Evolutionary conservation across 108 stramenopile genomes (phyloP).

Genomic region (Cyclotella cryptica): DNA sequence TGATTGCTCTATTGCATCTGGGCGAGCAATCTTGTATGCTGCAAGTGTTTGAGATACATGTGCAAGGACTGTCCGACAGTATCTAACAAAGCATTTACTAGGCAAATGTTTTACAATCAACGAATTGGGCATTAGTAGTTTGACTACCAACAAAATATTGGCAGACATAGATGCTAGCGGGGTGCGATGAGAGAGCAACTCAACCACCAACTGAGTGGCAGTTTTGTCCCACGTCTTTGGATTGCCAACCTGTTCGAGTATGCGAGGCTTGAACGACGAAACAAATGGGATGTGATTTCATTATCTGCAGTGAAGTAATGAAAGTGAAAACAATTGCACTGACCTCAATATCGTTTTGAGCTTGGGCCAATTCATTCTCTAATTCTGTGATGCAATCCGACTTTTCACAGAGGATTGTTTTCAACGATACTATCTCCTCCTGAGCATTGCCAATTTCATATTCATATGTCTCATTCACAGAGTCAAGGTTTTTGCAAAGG

Average conservation of each 20-base stretch:
- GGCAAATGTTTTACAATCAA: neutral
- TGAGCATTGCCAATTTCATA: neutral
- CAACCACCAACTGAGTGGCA: neutral
- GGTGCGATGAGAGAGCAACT: constrained; percentile 1
- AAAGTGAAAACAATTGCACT: neutral
- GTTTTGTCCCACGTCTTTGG: neutral
- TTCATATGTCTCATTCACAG: neutral
- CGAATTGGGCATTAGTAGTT: neutral
- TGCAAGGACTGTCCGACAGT: neutral
- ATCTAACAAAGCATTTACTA: neutral
- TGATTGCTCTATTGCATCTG: neutral
- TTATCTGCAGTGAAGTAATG: constrained; percentile 1
- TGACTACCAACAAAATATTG: neutral
- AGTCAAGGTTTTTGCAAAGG: neutral
- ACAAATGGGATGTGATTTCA: neutral
- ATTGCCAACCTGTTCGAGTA: neutral
- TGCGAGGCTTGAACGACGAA: neutral
- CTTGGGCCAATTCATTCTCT: neutral
- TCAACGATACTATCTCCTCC: neutral
- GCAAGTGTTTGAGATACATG: constrained; percentile 6
- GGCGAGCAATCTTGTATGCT: neutral
- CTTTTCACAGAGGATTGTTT: neutral
- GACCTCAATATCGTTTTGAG: neutral
- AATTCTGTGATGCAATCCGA: neutral
- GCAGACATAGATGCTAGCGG: neutral